These are phyloP conservation scores for Cladochytrium replicatum DNA, from an alignment of 192 early-diverging fungal species.

Conservation along the genomic window DNA sequence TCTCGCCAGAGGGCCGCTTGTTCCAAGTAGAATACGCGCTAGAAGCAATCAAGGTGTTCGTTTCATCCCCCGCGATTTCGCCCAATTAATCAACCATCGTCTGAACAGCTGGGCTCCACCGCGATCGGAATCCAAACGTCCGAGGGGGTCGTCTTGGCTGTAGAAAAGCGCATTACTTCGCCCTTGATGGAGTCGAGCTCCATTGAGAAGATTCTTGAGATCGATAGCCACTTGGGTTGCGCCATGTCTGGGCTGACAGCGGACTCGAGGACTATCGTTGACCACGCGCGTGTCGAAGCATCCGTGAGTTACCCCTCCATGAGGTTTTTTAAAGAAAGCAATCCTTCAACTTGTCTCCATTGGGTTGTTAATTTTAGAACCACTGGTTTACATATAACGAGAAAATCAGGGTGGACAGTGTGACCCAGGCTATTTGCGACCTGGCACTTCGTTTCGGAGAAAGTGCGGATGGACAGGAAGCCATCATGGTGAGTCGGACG, in stretches of 20 bases:
- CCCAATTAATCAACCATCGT: not conserved
- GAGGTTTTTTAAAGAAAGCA: slow-evolving; percentile 8
- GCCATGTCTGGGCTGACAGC: slow-evolving; percentile 96
- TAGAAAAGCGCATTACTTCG: slow-evolving; percentile 95
- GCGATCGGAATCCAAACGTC: slow-evolving; percentile 96
- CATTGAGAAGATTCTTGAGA: slow-evolving; percentile 97
- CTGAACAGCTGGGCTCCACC: slow-evolving; percentile 78
- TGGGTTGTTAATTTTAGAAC: slow-evolving; percentile 44
- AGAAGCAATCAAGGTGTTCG: slow-evolving; percentile 99
- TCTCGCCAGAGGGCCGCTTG: slow-evolving; percentile 96
- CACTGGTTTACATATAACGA: slow-evolving; percentile 96
- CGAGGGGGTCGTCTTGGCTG: slow-evolving; percentile 87
- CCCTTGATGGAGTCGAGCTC: slow-evolving; percentile 84
- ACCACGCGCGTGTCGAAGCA: slow-evolving; percentile 91
- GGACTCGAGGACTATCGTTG: slow-evolving; percentile 96
- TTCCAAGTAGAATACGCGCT: slow-evolving; percentile 99
- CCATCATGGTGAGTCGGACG: slow-evolving; percentile 70
- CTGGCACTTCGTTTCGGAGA: slow-evolving; percentile 96
- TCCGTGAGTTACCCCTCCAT: slow-evolving; percentile 47
- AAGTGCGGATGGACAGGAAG: slow-evolving; percentile 89
- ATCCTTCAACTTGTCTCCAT: not conserved
- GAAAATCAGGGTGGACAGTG: slow-evolving; percentile 87
- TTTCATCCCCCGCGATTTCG: not conserved
- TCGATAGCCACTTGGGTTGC: slow-evolving; percentile 89
- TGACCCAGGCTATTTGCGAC: slow-evolving; percentile 97